These are phyloP conservation scores for Rhizophlyctis rosea DNA, from an alignment of 192 early-diverging fungal species.

Conservation along the genomic window DNA sequence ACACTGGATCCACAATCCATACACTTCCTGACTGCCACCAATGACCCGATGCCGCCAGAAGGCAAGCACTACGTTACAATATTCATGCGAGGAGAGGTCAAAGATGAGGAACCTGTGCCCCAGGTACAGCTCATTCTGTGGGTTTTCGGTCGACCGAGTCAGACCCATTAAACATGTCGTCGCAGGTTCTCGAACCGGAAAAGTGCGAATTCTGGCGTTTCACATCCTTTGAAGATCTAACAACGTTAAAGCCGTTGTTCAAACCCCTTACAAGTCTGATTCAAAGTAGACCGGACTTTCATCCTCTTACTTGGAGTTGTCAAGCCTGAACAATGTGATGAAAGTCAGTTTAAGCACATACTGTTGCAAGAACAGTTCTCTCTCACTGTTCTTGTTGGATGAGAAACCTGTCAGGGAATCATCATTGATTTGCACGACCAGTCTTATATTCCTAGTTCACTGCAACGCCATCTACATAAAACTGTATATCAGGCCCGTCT, in stretches of 20 bases:
- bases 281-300: background rate
- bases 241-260: background rate
- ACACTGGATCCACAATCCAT: conserved; percentile 14
- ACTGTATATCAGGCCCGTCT: too few relatives aligned
- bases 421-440: too few relatives aligned
- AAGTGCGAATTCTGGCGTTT: conserved; percentile 46
- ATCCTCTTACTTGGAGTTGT: background rate
- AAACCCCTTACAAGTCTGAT: background rate
- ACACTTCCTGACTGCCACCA: conserved; percentile 48
- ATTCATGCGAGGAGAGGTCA: conserved; percentile 42
- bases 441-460: too few relatives aligned
- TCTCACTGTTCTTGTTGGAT: too few relatives aligned
- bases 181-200: conserved; percentile 39
- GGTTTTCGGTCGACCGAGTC: background rate
- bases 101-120: conserved; percentile 22
- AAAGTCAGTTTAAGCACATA: too few relatives aligned
- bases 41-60: conserved; percentile 47
- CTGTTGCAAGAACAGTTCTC: too few relatives aligned
- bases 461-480: too few relatives aligned
- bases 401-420: too few relatives aligned
- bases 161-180: background rate
- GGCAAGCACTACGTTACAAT: conserved; percentile 57
- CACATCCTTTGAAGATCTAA: conserved; percentile 19
- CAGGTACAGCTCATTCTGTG: background rate
- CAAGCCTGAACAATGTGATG: too few relatives aligned